phyloP scores from a whole-genome alignment of 1,284 basidiomycete species.

The Leucoagaricus sp. region DNA sequence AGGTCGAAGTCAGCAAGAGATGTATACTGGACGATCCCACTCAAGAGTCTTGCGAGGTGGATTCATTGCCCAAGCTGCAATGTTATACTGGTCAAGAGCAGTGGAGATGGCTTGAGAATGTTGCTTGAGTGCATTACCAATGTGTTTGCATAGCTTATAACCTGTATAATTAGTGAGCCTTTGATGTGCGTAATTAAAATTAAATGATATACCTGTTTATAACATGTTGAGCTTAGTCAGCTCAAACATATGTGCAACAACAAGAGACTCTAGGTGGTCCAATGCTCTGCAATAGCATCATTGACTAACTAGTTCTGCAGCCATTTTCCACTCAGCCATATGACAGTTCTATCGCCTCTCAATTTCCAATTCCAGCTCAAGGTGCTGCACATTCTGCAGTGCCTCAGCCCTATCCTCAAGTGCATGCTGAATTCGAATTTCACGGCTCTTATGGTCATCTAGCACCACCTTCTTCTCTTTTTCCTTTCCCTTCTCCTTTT shows the following conservation, averaged over 20 bases:
- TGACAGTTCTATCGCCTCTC: not conserved
- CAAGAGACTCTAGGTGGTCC: not conserved
- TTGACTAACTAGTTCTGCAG: not conserved
- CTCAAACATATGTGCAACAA: slow-evolving; percentile 11
- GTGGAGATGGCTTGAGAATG: slow-evolving; percentile 21
- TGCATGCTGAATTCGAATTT: too few relatives aligned
- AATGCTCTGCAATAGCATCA: not conserved
- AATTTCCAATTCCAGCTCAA: not conserved
- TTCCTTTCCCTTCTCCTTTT: too few relatives aligned
- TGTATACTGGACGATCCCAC: slow-evolving; percentile 29
- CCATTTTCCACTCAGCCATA: not conserved
- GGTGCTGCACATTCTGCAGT: too few relatives aligned
- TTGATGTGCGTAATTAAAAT: not conserved
- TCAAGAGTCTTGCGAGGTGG: slow-evolving; percentile 18
- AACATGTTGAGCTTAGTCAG: slow-evolving; percentile 3
- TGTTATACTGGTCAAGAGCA: slow-evolving; percentile 23
- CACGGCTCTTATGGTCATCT: too few relatives aligned
- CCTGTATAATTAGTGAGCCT: slow-evolving; percentile 15
- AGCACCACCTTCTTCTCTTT: too few relatives aligned
- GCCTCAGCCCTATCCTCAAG: too few relatives aligned
- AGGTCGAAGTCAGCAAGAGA: slow-evolving; percentile 36
- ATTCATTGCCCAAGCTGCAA: slow-evolving; percentile 15
- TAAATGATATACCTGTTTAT: too few relatives aligned
- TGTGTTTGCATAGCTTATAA: slow-evolving; percentile 25
- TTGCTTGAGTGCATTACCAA: slow-evolving; percentile 22